Percentiles rank a stretch among this genome's conserved stretches.
Conservation (phyloP, 257 asterid genomes). For the Lycium barbarum region DNA sequence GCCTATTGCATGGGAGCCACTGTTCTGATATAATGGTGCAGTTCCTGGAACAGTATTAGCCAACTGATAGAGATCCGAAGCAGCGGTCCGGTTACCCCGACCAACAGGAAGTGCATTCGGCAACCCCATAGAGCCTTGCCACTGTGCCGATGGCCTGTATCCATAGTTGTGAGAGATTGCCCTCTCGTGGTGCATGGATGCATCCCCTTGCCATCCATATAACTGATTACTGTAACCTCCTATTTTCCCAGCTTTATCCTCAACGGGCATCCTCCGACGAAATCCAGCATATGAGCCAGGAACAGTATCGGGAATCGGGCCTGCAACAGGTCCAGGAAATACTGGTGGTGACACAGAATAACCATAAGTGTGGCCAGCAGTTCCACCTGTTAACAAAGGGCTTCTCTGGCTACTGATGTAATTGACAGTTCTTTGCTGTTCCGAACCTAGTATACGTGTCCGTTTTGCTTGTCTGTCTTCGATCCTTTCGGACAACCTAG, state of each 20-base stretch:
- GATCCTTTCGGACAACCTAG: constrained; percentile 43
- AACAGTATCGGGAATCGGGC: not conserved
- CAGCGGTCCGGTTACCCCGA: constrained; percentile 40
- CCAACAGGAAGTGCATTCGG: constrained; percentile 48
- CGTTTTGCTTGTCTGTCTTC: constrained; percentile 61
- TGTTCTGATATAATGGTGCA: constrained; percentile 43
- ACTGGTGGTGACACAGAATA: constrained; percentile 18
- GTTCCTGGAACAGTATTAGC: constrained; percentile 56
- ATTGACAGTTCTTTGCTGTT: not conserved
- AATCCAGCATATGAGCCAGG: constrained; percentile 17
- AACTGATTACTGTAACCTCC: constrained; percentile 43
- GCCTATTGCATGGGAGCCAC: constrained; percentile 37
- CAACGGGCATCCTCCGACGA: not conserved
- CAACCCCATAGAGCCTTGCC: constrained; percentile 20
- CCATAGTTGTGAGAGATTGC: not conserved
- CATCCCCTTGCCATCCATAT: constrained; percentile 32
- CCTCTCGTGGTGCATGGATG: not conserved
- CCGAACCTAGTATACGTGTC: constrained; percentile 36
- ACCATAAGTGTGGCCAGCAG: constrained; percentile 32
- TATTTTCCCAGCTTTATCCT: not conserved
- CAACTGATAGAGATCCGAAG: constrained; percentile 70
- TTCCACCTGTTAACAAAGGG: constrained; percentile 15
- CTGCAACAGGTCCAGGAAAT: constrained; percentile 10
- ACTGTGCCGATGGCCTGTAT: not conserved
- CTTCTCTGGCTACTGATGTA: not conserved